Base-by-base conservation (phyloP, 306 rosid genomes). In the Potentilla sterilis region DNA sequence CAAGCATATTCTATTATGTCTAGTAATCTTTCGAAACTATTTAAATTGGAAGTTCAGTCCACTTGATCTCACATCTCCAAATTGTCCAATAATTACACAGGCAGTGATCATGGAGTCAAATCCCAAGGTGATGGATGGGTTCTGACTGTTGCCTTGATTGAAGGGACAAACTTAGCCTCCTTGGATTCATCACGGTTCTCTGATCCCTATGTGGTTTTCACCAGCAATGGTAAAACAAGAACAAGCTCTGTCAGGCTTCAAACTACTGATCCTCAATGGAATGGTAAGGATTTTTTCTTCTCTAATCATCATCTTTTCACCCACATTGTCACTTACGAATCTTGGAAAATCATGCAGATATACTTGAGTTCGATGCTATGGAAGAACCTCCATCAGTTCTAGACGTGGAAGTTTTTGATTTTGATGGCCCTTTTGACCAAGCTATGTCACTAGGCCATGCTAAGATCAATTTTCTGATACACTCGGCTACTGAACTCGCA, bases 341-440 rank as follows among this genome's bases (percentile, higher is more conserved):
- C 35, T 69, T 57, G 62, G 21, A 64, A 67, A 47, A 55, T 79
- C 41, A 42, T 83, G 86, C 88, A 95, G 98, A 95, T 86, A 84
- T 95, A 82, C 86, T 92, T 48, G 98, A 95, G 86, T 92, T 95
- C 51, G 96, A 85, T 86, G 96, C 97, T 52, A 92, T 89, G 97
- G 96, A 90, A 82, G 98, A 95, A 86, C 98, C 97, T 2, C 98
- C 98, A 16, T 85, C 97, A 35, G 92, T 95, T 78, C 75, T 95
- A 77, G 83, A 81, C 54, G 89, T 92, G 72, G 97, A 95, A 77
- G 95, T 90, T 58, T 88, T 88, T 72, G 88, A 90, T 88, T 95
- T 92, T 70, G 98, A 92, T 67, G 97, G 98, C 76, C 96, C 97
- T 69, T 90, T 95, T 85, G 96, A 85, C 75, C 93, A 85, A 71